Evolutionary conservation across 2,329 filamentous ascomycete genomes (phyloP), one percentile per base, ranked within the genome.

Genomic region (Cordyceps militaris): DNA sequence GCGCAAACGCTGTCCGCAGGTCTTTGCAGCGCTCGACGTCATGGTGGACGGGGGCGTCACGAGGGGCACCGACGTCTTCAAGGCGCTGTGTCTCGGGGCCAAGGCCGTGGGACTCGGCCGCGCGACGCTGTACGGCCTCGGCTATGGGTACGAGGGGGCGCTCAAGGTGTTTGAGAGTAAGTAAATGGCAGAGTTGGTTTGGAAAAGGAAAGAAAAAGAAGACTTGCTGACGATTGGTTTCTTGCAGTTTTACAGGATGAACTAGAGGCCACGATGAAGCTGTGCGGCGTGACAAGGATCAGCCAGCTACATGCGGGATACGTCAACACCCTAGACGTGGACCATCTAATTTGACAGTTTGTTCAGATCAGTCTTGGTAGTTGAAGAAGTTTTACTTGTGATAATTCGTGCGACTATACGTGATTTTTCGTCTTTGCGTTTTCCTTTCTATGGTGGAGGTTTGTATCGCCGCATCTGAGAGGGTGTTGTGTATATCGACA

Each of bases 51-150:
- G 85, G 0, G 86, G 86, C 0, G 76, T 89, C 30, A 76, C 78
- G n/a, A 73, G 84, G 19, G 86, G 86, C 0, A 82, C 83, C 0
- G 85, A 89, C 64, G 80, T 88, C 3, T 76, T 89, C 63, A 88
- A 88, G 67, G 84, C 83, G 0, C 65, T 88, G 11, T 85, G 83
- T 54, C 70, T 88, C 0, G 86, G 86, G 0, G 85, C 84, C 0
- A 84, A 73, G 55, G 84, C 81, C 0, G 85, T 85, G 0, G 84
- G 84, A 0, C 71, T 89, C 10, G 86, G 85, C 0, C 72, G 85
- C 19, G 81, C 81, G 0, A 81, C 85, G 56, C 62, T 87, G 43
- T 87, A 79, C 63, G 79, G 79, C 1, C 64, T 86, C 59, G 80
- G 78, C 16, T 88, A 87, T 63, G 85, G 85, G 1, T 74, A 75